Evolutionary conservation across 73 alveolate genomes (phyloP), one percentile per base, ranked within the genome.

Genomic region (Paramecium primaurelia): DNA sequence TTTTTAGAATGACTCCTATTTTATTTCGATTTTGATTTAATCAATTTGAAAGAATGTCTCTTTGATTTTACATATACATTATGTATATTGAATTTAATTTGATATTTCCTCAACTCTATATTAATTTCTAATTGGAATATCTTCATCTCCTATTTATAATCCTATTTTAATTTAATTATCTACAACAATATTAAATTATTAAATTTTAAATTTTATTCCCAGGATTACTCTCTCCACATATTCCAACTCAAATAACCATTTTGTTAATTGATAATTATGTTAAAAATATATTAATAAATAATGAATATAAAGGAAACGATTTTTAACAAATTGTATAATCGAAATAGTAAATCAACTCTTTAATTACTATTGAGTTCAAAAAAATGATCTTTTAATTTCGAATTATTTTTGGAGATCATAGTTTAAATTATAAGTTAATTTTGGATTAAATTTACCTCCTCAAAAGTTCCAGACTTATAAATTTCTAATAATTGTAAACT

Each of bases 191-290:
- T 80, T 28, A 5, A 11, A 34, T 32, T 34, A 36, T 16, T 12
- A 26, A 30, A 80, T 45, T 44, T 80, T 80, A 11, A 80, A 38
- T 47, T 4, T 77, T 47, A 47, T 42, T 20, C 28, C 30, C 91
- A 10, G 91, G 30, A 32, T 42, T 26, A 22, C 45, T 42, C 34
- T 80, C 11, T 16, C 91, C 73, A 47, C 91, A 80, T 25, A 80
- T 80, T 12, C 77, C 91, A 2, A 42, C 32, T 9, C 91, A 80
- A 44, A 49, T 36, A 18, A 77, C 91, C 91, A 80, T 45, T 18
- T 54, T 54, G n/a, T 45, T 8, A 16, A n/a, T n/a, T 54, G 32
- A 4, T 4, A 3, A 18, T 54, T 18, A 18, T 54, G 32, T 54
- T 54, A 54, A 0, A 18, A 54, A 54, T 54, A 54, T 54, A 3